Evolutionary conservation across 2,329 filamentous ascomycete genomes (phyloP).

Genomic region (Talaromyces amestolkiae): DNA sequence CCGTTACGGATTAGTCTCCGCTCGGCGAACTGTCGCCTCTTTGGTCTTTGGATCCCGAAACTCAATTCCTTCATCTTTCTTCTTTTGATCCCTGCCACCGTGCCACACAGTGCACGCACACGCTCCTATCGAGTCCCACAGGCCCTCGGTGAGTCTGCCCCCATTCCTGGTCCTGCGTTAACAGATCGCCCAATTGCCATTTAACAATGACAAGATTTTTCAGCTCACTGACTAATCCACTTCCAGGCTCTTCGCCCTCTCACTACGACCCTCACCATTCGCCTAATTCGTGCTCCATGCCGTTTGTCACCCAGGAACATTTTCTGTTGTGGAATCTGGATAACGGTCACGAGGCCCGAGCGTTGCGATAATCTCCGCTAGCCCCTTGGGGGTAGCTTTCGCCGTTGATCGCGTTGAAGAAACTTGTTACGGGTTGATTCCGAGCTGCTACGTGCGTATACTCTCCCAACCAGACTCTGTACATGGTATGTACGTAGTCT

Average conservation of each 20-base stretch:
- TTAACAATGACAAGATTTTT: neutral
- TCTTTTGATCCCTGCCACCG: too few species aligned
- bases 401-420: neutral
- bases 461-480: too few species aligned
- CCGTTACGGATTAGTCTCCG: neutral
- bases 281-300: neutral
- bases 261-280: neutral
- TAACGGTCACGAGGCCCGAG: constrained; percentile 1
- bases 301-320: neutral
- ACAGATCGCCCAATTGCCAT: neutral
- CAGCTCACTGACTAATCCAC: neutral
- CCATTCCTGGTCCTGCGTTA: neutral
- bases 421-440: neutral
- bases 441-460: neutral
- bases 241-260: neutral
- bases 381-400: neutral
- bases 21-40: neutral
- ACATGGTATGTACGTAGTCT: too few species aligned
- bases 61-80: neutral
- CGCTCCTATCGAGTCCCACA: too few species aligned
- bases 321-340: neutral
- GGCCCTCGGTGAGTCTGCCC: neutral
- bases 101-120: too few species aligned
- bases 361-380: neutral
- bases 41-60: constrained; percentile 4